Conservation (phyloP, 495 filamentous ascomycete species). For the Talaromyces proteolyticus region DNA sequence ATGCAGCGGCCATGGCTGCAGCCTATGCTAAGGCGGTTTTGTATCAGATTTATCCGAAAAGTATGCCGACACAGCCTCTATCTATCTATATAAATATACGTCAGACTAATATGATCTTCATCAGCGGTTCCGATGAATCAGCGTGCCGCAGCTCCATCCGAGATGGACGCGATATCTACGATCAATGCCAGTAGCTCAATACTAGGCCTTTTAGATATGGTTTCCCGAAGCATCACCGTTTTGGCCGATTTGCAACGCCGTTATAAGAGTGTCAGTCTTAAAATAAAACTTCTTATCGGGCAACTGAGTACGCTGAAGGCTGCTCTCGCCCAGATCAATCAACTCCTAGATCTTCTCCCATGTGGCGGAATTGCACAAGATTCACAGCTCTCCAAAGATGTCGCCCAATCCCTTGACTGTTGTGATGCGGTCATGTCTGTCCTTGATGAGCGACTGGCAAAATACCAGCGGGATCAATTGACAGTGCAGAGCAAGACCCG, state of each 20-base stretch:
- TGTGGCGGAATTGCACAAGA: not conserved
- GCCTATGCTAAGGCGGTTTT: constrained; percentile 30
- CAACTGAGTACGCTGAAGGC: constrained; percentile 14
- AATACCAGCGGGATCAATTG: constrained; percentile 5
- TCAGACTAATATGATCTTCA: too few species aligned
- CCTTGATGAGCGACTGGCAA: constrained; percentile 6
- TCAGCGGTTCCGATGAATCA: too few species aligned
- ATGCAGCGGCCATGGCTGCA: constrained; percentile 24
- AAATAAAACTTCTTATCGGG: constrained; percentile 7
- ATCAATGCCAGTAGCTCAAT: too few species aligned
- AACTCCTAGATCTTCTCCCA: constrained; percentile 5
- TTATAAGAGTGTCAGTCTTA: not conserved
- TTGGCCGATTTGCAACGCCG: not conserved
- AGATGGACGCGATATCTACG: too few species aligned
- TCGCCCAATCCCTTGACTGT: constrained; percentile 8
- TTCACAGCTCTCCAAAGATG: constrained; percentile 8
- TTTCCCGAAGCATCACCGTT: not conserved
- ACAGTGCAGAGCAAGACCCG: constrained; percentile 7
- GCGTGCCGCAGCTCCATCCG: too few species aligned
- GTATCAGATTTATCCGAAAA: constrained; percentile 5
- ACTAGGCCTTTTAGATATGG: not conserved
- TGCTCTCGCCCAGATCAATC: constrained; percentile 12
- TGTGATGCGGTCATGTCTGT: constrained; percentile 7
- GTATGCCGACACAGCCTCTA: too few species aligned
- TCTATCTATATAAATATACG: too few species aligned